Evolutionary conservation across 225 moss, liverwort and hornwort species (phyloP).

Genomic region (Bryoerythrophyllum caledonicum): DNA sequence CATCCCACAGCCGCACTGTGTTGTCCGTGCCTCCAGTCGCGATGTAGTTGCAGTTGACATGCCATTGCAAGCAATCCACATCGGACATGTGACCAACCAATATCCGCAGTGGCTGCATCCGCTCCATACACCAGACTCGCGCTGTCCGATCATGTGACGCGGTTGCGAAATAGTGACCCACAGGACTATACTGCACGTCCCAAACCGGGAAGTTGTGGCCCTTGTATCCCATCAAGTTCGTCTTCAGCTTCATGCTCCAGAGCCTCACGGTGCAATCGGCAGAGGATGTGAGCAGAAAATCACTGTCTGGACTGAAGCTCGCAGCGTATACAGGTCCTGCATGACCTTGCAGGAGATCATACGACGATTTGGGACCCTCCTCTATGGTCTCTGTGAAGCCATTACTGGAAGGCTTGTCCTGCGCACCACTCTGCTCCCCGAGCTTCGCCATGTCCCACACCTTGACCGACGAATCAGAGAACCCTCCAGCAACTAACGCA

Average conservation of each 20-base stretch:
- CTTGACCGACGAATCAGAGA: slow-evolving; percentile 99
- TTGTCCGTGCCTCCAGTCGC: slow-evolving; percentile 97
- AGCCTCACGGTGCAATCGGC: slow-evolving; percentile 91
- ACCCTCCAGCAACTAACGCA: slow-evolving; percentile 85
- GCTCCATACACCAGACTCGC: slow-evolving; percentile 93
- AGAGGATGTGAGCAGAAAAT: slow-evolving; percentile 86
- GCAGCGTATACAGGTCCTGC: slow-evolving; percentile 95
- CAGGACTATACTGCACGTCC: slow-evolving; percentile 99
- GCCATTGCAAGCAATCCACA: slow-evolving; percentile 99
- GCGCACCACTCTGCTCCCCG: slow-evolving; percentile 59
- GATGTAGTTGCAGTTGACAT: slow-evolving; percentile 98
- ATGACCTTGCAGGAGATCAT: slow-evolving; percentile 78
- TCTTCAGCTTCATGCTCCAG: slow-evolving; percentile 94
- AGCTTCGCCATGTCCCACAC: slow-evolving; percentile 98
- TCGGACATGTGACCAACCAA: slow-evolving; percentile 98
- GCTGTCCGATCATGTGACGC: slow-evolving; percentile 98
- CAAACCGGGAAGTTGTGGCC: slow-evolving; percentile 99
- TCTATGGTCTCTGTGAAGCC: slow-evolving; percentile 61
- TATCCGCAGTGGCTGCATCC: slow-evolving; percentile 88
- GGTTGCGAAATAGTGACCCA: slow-evolving; percentile 98
- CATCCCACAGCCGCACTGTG: slow-evolving; percentile 98
- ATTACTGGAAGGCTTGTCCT: slow-evolving; percentile 56
- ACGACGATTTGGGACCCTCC: slow-evolving; percentile 66
- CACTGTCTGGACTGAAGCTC: slow-evolving; percentile 92
- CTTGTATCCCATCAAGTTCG: slow-evolving; percentile 84